Evolutionary conservation across 1,139 yeast genomes (phyloP), one percentile per base, ranked within the genome.

Genomic region (Candida frijolesensis): DNA sequence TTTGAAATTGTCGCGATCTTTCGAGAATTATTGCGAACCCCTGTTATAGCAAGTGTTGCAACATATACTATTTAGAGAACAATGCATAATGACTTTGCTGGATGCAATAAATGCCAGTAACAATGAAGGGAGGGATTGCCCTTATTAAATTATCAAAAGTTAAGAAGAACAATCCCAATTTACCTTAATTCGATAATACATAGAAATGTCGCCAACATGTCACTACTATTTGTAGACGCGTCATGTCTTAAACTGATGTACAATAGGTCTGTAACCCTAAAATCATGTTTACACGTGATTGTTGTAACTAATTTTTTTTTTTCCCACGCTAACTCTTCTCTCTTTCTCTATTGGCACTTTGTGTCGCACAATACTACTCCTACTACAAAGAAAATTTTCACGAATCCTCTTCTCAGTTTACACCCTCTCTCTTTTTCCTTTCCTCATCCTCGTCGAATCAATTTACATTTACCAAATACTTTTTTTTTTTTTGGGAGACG

Each of bases 401-500:
- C 45, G 14, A 38, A 38, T 18, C 33, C 38, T 42, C 41, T 19
- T 40, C 48, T 33, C 50, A n/a, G 44, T 19, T 18, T 29, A 18
- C 22, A 27, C 41, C 11, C 18, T 18, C 18, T 41, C 43, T 41
- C 29, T 42, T 42, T 34, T 19, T 39, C 53, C 53, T 38, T 54
- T 60, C 68, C 57, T 60, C 59, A 72, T 76, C 79, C 77, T 74
- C 80, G 81, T 76, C 81, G 81, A 75, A 75, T 74, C 80, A 76
- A 64, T 67, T 61, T 61, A 33, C 58, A 55, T 62, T 70, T 73
- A 76, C 80, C 80, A 76, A 75, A 25, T 25, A 25, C 29, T 25
- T 25, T 25, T 62, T 66, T 62, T 66, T 70, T 32, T 22, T 44
- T 79, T 81, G 92, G 92, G 89, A 86, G 92, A 86, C 90, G 85